A percentile compares a stretch with the other conserved stretches of the same genome.
phyloP scores from a whole-genome alignment of 139 green algal genomes.

The Eudorina sp. region DNA sequence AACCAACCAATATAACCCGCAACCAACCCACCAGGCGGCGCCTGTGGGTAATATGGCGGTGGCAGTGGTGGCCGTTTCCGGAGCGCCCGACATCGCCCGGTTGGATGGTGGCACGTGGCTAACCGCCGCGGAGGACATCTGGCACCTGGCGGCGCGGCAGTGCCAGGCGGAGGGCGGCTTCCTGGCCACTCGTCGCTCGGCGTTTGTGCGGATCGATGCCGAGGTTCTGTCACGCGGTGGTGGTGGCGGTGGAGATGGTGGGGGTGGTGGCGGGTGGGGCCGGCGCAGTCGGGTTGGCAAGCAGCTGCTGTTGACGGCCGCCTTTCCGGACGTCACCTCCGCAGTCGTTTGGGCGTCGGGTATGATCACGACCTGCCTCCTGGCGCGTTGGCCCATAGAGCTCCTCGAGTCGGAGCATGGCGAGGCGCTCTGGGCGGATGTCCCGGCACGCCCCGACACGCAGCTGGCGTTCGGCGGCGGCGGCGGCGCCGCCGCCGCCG shows the following conservation, averaged over 20 bases:
- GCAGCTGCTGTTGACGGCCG: conserved; percentile 2
- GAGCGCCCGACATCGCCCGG: background rate
- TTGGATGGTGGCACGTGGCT: background rate
- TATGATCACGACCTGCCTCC: background rate
- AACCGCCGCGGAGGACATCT: no score
- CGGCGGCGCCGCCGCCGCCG: no score
- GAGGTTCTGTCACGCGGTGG: background rate
- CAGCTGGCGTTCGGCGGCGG: no score
- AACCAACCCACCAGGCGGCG: no score
- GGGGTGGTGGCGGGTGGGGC: background rate
- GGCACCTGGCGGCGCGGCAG: conserved; percentile 3
- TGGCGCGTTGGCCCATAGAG: background rate
- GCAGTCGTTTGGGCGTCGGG: background rate
- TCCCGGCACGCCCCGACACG: no score
- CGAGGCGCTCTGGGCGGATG: background rate
- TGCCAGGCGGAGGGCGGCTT: background rate
- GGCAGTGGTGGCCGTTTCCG: conserved; percentile 14
- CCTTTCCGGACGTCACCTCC: background rate
- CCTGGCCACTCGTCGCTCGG: conserved; percentile 5
- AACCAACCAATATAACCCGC: no score
- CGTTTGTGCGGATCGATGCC: background rate
- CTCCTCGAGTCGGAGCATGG: conserved; percentile 4
- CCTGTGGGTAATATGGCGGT: background rate
- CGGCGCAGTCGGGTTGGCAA: background rate
- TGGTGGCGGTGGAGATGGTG: background rate